These are phyloP conservation scores for Naganishia albida DNA, from an alignment of 1,284 basidiomycete genomes.

Conservation along the genomic window DNA sequence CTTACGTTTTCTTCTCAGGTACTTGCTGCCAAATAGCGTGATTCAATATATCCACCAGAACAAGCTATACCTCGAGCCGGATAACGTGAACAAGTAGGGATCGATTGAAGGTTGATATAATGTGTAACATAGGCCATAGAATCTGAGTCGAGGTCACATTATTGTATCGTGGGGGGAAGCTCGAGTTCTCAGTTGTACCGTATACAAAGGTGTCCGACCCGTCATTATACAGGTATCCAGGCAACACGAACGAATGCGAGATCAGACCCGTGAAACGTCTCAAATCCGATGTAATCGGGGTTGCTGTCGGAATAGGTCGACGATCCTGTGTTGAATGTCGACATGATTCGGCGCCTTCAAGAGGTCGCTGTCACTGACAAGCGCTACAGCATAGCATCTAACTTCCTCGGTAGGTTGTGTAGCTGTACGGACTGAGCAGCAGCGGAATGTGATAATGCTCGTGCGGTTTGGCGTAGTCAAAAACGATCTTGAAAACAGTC, in stretches of 20 bases:
- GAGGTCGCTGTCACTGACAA: no score
- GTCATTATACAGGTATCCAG: not conserved
- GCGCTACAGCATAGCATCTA: conserved; percentile 50
- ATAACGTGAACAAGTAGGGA: conserved; percentile 22
- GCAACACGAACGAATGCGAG: no score
- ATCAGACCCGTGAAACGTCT: no score
- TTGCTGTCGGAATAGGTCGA: no score
- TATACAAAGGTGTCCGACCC: no score
- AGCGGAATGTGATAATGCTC: conserved; percentile 91
- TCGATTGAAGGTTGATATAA: no score
- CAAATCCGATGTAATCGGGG: conserved; percentile 18
- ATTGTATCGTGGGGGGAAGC: no score
- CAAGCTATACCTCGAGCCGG: conserved; percentile 53
- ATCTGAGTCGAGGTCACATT: no score
- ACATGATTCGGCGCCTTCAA: no score
- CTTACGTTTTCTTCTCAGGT: conserved; percentile 55
- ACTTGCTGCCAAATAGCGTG: conserved; percentile 85
- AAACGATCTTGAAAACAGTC: conserved; percentile 64
- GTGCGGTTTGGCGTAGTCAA: conserved; percentile 66
- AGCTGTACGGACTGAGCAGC: conserved; percentile 86
- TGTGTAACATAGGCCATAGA: no score
- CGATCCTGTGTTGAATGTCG: no score
- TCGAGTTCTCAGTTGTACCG: no score
- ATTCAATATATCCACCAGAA: conserved; percentile 92
- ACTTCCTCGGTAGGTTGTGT: conserved; percentile 88